Evolutionary conservation across 2,329 filamentous ascomycete genomes (phyloP).

Genomic region (Penicillium vulpinum): DNA sequence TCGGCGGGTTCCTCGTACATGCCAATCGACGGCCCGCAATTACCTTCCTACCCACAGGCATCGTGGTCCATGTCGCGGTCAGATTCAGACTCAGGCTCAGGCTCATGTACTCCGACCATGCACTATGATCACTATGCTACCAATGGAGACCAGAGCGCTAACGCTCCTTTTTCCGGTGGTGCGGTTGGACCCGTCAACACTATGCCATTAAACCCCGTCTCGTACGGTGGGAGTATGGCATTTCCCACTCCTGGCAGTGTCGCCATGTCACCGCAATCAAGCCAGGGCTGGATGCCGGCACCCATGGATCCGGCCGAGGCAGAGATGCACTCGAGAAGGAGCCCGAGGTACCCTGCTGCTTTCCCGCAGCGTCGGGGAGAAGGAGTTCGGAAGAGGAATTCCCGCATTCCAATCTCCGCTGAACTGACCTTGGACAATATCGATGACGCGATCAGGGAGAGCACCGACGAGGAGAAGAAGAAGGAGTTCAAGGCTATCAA

Average conservation of each 20-base stretch:
- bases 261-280: constrained; percentile 63
- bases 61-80: constrained; percentile 64
- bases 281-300: constrained; percentile 56
- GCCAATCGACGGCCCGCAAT: constrained; percentile 56
- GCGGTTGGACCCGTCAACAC: constrained; percentile 42
- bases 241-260: constrained; percentile 51
- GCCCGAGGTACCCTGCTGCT: constrained; percentile 66
- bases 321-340: constrained; percentile 58
- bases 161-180: constrained; percentile 45
- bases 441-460: constrained; percentile 84
- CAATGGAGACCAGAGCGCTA: constrained; percentile 51
- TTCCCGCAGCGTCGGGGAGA: constrained; percentile 77
- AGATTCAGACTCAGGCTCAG: constrained; percentile 65
- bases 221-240: constrained; percentile 51
- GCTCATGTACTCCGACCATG: constrained; percentile 72
- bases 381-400: constrained; percentile 98
- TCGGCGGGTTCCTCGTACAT: constrained; percentile 62
- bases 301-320: constrained; percentile 52
- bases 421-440: constrained; percentile 94
- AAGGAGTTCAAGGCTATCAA: constrained; percentile 98
- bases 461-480: constrained; percentile 79
- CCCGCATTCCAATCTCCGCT: constrained; percentile 92
- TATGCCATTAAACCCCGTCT: constrained; percentile 42
- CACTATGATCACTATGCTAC: constrained; percentile 64
- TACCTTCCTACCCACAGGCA: constrained; percentile 39